A percentile compares a stretch with the other conserved stretches of the same genome.
Conservation (phyloP, 495 filamentous ascomycete species). For the Bombardia bombarda region DNA sequence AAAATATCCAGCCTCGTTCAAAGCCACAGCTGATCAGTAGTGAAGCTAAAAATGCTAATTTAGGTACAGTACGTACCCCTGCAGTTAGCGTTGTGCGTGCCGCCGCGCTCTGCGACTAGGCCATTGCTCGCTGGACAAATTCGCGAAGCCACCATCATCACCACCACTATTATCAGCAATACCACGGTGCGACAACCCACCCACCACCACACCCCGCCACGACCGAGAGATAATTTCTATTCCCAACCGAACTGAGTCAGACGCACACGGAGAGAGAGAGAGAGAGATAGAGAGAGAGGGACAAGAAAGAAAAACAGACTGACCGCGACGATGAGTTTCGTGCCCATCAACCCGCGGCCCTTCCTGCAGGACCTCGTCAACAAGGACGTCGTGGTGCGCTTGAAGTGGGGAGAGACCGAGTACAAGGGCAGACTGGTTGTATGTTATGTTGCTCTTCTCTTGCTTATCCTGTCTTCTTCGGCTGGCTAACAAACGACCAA, state of each 20-base stretch:
- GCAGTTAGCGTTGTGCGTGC: too few relatives aligned
- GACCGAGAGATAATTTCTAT: background rate
- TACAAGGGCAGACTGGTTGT: conserved; percentile 84
- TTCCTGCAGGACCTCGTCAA: conserved; percentile 52
- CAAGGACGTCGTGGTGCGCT: conserved; percentile 77
- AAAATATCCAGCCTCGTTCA: too few relatives aligned
- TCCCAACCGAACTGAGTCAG: background rate
- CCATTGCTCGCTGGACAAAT: too few relatives aligned
- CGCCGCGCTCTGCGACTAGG: too few relatives aligned
- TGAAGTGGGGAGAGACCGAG: conserved; percentile 97
- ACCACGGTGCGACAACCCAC: background rate
- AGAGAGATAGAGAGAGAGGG: conserved; percentile 3
- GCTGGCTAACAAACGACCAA: background rate
- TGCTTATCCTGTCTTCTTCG: background rate
- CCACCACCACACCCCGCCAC: background rate
- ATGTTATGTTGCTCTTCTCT: conserved; percentile 6
- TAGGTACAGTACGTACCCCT: too few relatives aligned
- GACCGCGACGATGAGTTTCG: conserved; percentile 18
- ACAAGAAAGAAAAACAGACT: background rate
- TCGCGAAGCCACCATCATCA: too few relatives aligned
- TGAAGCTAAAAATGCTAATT: too few relatives aligned
- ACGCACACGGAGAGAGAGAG: conserved; percentile 16
- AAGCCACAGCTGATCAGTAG: too few relatives aligned
- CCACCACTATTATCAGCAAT: too few relatives aligned
- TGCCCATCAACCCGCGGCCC: conserved; percentile 26